Conservation (phyloP, 2,329 filamentous ascomycete genomes). For the Alternaria brassicicola region DNA sequence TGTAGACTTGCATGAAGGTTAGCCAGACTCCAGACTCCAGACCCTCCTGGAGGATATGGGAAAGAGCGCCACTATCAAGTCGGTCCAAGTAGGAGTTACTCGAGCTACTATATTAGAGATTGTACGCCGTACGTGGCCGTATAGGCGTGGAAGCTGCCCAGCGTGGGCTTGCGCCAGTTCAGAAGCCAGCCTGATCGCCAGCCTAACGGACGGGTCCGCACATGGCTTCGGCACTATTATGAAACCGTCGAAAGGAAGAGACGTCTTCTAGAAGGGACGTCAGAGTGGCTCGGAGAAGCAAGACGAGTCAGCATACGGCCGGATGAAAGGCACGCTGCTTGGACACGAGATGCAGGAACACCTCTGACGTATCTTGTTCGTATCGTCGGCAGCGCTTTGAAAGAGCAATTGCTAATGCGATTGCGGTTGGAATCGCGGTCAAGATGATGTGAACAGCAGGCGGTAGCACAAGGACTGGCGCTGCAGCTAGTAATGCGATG, state of each 20-base stretch:
- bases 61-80: not conserved
- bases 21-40: not conserved
- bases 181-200: slow-evolving; percentile 19
- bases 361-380: not conserved
- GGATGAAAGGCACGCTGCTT: slow-evolving; percentile 1
- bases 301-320: slow-evolving; percentile 13
- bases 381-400: not conserved
- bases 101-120: not conserved
- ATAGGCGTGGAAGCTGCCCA: not conserved
- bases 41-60: not conserved
- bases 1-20: not conserved
- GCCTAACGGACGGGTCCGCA: slow-evolving; percentile 18
- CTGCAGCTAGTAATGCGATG: slow-evolving; percentile 20
- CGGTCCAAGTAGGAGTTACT: not conserved
- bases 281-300: slow-evolving; percentile 6
- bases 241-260: slow-evolving; percentile 21
- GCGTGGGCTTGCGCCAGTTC: slow-evolving; percentile 2
- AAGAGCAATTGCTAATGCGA: not conserved
- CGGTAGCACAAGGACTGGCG: not conserved
- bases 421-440: slow-evolving; percentile 8
- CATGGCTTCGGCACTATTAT: slow-evolving; percentile 19
- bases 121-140: not conserved
- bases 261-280: slow-evolving; percentile 21
- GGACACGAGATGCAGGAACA: not conserved
- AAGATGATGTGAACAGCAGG: slow-evolving; percentile 10